Evolutionary conservation across 805 yeast species (phyloP).

Genomic region (Yarrowia sp.): DNA sequence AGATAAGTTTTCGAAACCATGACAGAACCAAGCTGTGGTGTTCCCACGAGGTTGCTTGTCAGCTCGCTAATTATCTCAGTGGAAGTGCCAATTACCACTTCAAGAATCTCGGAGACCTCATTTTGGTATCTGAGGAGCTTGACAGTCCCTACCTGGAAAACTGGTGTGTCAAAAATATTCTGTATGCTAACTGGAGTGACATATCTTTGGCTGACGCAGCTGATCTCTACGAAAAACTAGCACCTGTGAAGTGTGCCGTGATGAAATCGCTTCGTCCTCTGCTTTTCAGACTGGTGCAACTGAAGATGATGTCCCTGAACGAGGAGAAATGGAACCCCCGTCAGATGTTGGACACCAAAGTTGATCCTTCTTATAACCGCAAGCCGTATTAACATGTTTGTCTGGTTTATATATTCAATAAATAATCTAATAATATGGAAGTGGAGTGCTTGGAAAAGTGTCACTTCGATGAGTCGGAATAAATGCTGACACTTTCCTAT

Average conservation of each 20-base stretch:
- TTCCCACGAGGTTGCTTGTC: too few species aligned
- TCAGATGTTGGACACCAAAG: neutral
- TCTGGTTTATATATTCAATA: too few species aligned
- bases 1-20: too few species aligned
- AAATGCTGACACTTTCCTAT: too few species aligned
- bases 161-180: neutral
- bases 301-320: neutral
- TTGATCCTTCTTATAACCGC: neutral
- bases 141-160: neutral
- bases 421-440: too few species aligned
- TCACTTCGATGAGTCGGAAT: too few species aligned
- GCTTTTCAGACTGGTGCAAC: neutral
- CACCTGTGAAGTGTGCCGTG: neutral
- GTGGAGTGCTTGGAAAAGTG: too few species aligned
- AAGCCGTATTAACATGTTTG: too few species aligned
- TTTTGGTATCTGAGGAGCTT: neutral
- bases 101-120: neutral
- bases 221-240: neutral
- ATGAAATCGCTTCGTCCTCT: neutral
- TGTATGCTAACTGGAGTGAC: neutral
- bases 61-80: too few species aligned
- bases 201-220: neutral
- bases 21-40: too few species aligned
- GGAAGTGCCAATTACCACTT: neutral
- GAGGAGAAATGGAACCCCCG: neutral